Base-by-base conservation (phyloP, 2,329 filamentous ascomycete genomes). In the Verticillium longisporum region DNA sequence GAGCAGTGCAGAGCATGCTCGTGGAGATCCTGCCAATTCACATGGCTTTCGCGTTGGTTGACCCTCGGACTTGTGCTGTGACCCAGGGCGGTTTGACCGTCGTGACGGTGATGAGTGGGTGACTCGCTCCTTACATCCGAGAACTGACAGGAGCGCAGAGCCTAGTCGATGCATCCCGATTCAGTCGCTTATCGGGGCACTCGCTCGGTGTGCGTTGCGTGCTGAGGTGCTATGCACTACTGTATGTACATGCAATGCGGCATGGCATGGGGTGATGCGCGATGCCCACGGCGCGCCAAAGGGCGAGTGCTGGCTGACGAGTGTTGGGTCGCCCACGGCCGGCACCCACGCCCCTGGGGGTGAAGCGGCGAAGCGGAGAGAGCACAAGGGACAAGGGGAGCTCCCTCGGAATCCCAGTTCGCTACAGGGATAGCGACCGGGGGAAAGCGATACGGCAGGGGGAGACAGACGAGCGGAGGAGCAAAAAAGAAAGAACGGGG, bases 11-110 rank as follows among this genome's bases (percentile, higher is more conserved):
- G 26, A 26, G 26, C 26, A 26, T 4, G 26, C 26, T 26, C 26
- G 26, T 26, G 26, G 26, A 26, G 4, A 26, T 3, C 26, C 26
- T 4, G 4, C 26, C 26, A 26, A 4, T 38, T 50, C 45, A 50
- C 45, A 50, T 21, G 45, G 45, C 18, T 26, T 26, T 26, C 26
- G 26, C 26, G 26, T 3, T 26, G 26, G 45, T 21, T 36, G 15
- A 61, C 41, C 61, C 62, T 64, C 62, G 62, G 62, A 63, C 61
- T 56, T 41, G 41, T 54, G 62, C 62, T 63, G 62, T 64, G 62
- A 64, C 62, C 36, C 31, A 55, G 26, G 32, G 57, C 53, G 62
- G 59, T 63, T 63, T 59, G 62, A 61, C 45, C 45, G 45, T 50
- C 45, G 45, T 11, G 45, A 50, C 11, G 9, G 45, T 10, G n/a